Conservation (phyloP, 805 yeast species). For the Wickerhamiella alocasiicola region DNA sequence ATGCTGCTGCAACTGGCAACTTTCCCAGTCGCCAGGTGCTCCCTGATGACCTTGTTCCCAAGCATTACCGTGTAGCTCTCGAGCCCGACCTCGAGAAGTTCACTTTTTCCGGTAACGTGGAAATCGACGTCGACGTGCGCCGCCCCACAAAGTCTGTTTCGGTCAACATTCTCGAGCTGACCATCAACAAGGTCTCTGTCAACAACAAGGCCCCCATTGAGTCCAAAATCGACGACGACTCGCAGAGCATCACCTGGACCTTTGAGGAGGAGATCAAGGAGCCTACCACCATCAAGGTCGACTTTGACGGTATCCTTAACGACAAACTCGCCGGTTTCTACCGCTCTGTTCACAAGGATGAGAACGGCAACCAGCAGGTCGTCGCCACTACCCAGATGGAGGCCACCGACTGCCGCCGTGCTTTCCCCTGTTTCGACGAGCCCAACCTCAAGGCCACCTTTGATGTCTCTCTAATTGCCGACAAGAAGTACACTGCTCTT, state of each 20-base stretch:
- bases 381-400: slow-evolving; percentile 62
- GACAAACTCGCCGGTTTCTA: slow-evolving; percentile 67
- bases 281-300: slow-evolving; percentile 44
- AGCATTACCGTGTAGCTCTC: slow-evolving; percentile 55
- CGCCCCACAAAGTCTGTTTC: slow-evolving; percentile 34
- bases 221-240: slow-evolving; percentile 33
- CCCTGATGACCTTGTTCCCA: slow-evolving; percentile 58
- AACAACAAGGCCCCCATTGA: slow-evolving; percentile 25
- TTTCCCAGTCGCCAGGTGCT: slow-evolving; percentile 32
- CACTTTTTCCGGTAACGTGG: slow-evolving; percentile 26
- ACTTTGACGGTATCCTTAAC: slow-evolving; percentile 45
- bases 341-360: slow-evolving; percentile 47
- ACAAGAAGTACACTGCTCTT: slow-evolving; percentile 41
- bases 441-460: slow-evolving; percentile 59
- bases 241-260: slow-evolving; percentile 51
- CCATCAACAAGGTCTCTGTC: slow-evolving; percentile 31
- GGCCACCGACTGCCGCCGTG: slow-evolving; percentile 65
- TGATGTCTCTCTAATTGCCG: slow-evolving; percentile 44
- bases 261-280: slow-evolving; percentile 34
- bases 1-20: slow-evolving; percentile 13
- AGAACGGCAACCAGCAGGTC: slow-evolving; percentile 39
- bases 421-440: slow-evolving; percentile 68
- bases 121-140: slow-evolving; percentile 35
- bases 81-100: slow-evolving; percentile 45
- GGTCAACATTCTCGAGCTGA: slow-evolving; percentile 55